Evolutionary conservation across 345 rosid genomes (phyloP), one percentile per base, ranked within the genome.

Genomic region (Syzygium jambos): DNA sequence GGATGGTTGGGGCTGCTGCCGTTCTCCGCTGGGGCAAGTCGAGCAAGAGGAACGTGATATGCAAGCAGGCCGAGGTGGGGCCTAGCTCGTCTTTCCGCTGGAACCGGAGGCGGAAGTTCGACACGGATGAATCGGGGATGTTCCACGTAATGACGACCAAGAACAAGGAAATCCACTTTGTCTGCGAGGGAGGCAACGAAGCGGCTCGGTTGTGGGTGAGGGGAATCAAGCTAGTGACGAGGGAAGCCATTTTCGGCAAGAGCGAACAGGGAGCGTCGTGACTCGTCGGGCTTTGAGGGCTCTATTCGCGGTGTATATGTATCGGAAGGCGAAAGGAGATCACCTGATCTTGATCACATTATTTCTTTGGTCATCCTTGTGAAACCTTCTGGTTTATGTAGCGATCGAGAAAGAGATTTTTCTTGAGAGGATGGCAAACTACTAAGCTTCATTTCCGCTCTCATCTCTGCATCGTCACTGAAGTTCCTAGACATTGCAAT

Each of bases 151-250:
- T 92, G 90, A 95, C 95, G 34, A 91, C 91, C 49, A 93, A 88
- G 94, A 93, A 93, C 90, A 94, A 91, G 89, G 95, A 95, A 90
- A 84, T 95, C 86, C 96, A 94, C 86, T 94, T 95, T 61, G 94
- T 92, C 3, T 94, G 96, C 21, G 89, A 91, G 17, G 96, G 95
- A 21, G 97, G 96, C 83, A 61, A 53, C 1, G 94, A 93, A 87
- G 90, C 90, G 93, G 96, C 97, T 1, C 88, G 88, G 87, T 85
- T 95, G 46, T 95, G 97, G 97, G 94, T 92, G 14, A 93, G 95
- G 78, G 97, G 97, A 52, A 93, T 95, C 86, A 89, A 87, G 87
- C 90, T 93, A 2, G 90, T 95, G 77, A 93, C 97, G 11, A 90
- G 90, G 91, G 87, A 88, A 86, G 92, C 93, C 56, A 88, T 92